Evolutionary conservation across 768 basidiomycete genomes (phyloP), one percentile per base, ranked within the genome.

Genomic region (Xerocomus potaroensis): DNA sequence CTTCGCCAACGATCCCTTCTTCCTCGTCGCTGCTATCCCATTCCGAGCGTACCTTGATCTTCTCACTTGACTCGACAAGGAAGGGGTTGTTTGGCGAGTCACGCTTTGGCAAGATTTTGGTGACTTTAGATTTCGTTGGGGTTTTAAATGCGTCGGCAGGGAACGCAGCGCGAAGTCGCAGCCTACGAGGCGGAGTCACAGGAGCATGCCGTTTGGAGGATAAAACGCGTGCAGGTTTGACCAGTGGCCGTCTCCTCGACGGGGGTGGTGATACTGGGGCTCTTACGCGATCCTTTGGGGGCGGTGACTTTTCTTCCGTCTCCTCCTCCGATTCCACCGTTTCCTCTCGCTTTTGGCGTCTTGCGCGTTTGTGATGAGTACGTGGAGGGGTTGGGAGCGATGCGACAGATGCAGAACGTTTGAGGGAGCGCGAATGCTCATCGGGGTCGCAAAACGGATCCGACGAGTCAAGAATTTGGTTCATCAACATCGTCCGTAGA

Each of bases 31-130:
- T 58, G n/a, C 64, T 66, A 21, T 64, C 64, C 64, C 64, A 66
- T 35, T 55, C 64, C 5, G 63, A 53, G 32, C 31, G 43, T 22
- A 29, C 41, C 23, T 47, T 36, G 33, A 46, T 60, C 8, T 61
- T 57, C 31, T 62, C 54, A 15, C 50, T 37, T 10, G 59, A 52
- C 1, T 73, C 73, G 21, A 65, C 69, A 10, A 87, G 71, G 70
- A 88, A 87, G 0, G 86, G 85, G 48, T 87, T 87, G 50, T 81
- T 74, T 1, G 83, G 84, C 3, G 84, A 83, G 61, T 85, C 83
- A 15, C 80, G 78, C 46, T 67, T 63, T 34, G 72, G 67, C 44
- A 57, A 57, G 32, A 62, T 61, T 53, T 60, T 52, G 45, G 60
- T 69, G 14, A 60, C 58, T 40, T 68, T 70, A 1, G 72, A 61